These are phyloP conservation scores for Floccularia luteovirens DNA, from an alignment of 768 basidiomycete species.

Conservation along the genomic window DNA sequence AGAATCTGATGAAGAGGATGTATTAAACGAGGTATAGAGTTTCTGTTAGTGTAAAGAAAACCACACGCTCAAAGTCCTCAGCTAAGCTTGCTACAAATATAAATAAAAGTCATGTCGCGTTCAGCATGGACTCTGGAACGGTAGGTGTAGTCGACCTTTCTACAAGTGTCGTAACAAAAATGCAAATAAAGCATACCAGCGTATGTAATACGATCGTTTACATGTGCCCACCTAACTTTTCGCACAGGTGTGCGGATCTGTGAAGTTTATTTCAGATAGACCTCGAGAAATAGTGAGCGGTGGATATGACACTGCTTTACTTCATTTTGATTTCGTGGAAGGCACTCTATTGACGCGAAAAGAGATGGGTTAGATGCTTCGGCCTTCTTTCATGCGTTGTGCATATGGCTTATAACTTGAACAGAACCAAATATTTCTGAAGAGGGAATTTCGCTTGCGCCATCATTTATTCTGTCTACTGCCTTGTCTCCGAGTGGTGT, in stretches of 20 bases:
- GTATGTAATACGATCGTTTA: slow-evolving; percentile 30
- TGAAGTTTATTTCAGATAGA: slow-evolving; percentile 65
- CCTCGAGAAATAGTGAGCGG: slow-evolving; percentile 70
- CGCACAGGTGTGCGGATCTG: slow-evolving; percentile 61
- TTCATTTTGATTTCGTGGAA: slow-evolving; percentile 62
- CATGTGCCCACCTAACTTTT: slow-evolving; percentile 2
- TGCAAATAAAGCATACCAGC: slow-evolving; percentile 57
- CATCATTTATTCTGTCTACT: slow-evolving; percentile 65
- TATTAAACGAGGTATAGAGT: slow-evolving; percentile 58
- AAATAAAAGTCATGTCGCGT: slow-evolving; percentile 52
- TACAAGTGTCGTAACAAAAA: slow-evolving; percentile 35
- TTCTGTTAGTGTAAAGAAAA: neutral
- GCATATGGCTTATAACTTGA: slow-evolving; percentile 2
- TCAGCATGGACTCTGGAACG: slow-evolving; percentile 60
- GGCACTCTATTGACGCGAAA: slow-evolving; percentile 49
- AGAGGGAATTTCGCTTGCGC: slow-evolving; percentile 53
- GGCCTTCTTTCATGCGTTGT: neutral
- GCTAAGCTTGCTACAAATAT: slow-evolving; percentile 56
- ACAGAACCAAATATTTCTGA: slow-evolving; percentile 30
- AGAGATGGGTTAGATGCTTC: slow-evolving; percentile 42
- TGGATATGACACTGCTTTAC: slow-evolving; percentile 62
- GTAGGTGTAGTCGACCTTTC: slow-evolving; percentile 62
- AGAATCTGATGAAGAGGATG: slow-evolving; percentile 44
- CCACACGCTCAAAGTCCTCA: slow-evolving; percentile 24
- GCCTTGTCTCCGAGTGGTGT: slow-evolving; percentile 52